Evolutionary conservation across 139 green algal species (phyloP).

Genomic region (Micractinium sp.): DNA sequence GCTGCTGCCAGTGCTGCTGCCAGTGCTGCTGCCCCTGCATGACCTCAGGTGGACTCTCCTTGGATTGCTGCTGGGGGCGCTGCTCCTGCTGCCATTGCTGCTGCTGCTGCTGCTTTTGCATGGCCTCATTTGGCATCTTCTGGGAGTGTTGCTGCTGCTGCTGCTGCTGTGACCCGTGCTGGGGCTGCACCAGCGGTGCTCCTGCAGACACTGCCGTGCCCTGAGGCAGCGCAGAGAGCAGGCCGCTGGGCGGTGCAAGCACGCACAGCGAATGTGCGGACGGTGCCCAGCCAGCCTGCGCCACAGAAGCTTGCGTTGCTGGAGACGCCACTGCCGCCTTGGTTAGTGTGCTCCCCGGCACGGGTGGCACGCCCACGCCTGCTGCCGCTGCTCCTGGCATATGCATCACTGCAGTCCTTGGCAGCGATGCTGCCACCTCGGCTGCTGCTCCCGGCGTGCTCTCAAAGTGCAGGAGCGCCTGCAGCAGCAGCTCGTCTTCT

Average conservation of each 20-base stretch:
- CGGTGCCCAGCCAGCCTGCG: neutral
- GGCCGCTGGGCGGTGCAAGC: too few species aligned
- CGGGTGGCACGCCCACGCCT: too few species aligned
- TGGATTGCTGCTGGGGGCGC: neutral
- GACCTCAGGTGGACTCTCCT: too few species aligned
- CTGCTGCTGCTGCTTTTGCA: neutral
- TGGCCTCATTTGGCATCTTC: too few species aligned
- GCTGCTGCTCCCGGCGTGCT: neutral
- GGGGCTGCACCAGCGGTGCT: neutral
- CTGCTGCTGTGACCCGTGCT: neutral
- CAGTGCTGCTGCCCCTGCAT: neutral
- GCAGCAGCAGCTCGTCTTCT: neutral
- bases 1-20: neutral
- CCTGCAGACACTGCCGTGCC: neutral
- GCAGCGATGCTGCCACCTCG: neutral
- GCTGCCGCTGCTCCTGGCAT: neutral
- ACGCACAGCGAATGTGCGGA: neutral
- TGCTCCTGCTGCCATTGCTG: neutral
- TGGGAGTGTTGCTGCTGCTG: neutral
- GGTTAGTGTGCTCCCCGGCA: neutral
- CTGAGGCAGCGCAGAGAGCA: neutral
- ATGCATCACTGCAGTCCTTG: neutral
- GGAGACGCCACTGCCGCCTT: neutral
- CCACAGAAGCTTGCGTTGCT: neutral
- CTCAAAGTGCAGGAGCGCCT: constrained; percentile 7